Conservation (phyloP, 2,329 filamentous ascomycete species). For the Lachnellula occidentalis region DNA sequence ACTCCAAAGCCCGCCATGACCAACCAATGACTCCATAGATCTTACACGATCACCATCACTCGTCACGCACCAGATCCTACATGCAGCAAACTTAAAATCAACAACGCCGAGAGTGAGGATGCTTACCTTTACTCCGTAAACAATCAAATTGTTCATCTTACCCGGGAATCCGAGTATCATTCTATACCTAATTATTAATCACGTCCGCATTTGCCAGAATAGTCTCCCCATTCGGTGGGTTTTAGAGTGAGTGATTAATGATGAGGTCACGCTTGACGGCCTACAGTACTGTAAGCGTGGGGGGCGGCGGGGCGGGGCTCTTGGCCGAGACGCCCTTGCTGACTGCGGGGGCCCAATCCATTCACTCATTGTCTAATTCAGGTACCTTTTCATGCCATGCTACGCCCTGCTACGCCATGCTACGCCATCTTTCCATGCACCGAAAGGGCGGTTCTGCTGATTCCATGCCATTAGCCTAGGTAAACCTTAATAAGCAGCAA, state of each 20-base stretch:
- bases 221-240: slow-evolving; percentile 11
- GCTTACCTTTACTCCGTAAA: too few species aligned
- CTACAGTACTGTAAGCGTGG: slow-evolving; percentile 23
- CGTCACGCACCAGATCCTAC: not conserved
- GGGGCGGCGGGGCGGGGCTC: slow-evolving; percentile 25
- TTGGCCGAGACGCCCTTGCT: slow-evolving; percentile 13
- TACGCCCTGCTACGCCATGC: too few species aligned
- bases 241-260: slow-evolving; percentile 20
- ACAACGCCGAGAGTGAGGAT: slow-evolving; percentile 1
- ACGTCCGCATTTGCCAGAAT: slow-evolving; percentile 1
- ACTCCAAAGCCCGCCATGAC: slow-evolving; percentile 13
- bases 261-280: slow-evolving; percentile 24
- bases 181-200: too few species aligned
- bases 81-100: slow-evolving; percentile 14
- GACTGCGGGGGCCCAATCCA: slow-evolving; percentile 23
- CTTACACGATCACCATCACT: slow-evolving; percentile 2
- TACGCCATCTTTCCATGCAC: not conserved
- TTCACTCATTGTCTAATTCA: slow-evolving; percentile 18
- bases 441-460: slow-evolving; percentile 13
- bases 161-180: slow-evolving; percentile 13
- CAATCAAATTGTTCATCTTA: not conserved
- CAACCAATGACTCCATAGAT: slow-evolving; percentile 10
- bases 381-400: slow-evolving; percentile 9
- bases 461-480: slow-evolving; percentile 6
- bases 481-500: not conserved